Evolutionary conservation across 257 asterid species (phyloP).

Genomic region (Solanum chilense): DNA sequence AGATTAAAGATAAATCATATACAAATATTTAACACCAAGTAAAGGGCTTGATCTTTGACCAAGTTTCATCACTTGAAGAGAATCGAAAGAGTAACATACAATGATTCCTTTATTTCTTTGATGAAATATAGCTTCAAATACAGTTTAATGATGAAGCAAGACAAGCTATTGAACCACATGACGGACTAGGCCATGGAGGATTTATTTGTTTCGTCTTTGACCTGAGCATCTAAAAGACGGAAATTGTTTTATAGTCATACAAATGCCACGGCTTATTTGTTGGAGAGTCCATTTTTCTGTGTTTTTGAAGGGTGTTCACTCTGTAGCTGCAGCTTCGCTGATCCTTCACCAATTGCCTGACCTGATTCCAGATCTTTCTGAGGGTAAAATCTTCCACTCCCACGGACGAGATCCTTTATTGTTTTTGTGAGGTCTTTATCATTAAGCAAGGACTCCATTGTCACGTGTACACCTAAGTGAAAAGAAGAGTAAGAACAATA

Average conservation of each 20-base stretch:
- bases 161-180: neutral
- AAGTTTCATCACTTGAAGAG: neutral
- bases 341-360: slow-evolving; percentile 1
- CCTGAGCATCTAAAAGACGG: neutral
- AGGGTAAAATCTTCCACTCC: slow-evolving; percentile 72
- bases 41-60: neutral
- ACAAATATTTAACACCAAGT: neutral
- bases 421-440: slow-evolving; percentile 45
- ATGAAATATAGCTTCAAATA: neutral
- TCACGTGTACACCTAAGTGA: slow-evolving; percentile 70
- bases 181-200: neutral
- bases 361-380: slow-evolving; percentile 11
- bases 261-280: slow-evolving; percentile 17
- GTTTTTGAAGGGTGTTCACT: neutral
- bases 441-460: slow-evolving; percentile 70
- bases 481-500: neutral
- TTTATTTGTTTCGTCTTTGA: neutral
- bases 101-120: neutral
- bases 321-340: slow-evolving; percentile 16
- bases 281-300: slow-evolving; percentile 8
- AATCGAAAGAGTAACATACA: neutral
- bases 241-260: neutral
- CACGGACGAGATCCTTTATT: slow-evolving; percentile 51
- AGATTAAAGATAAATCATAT: too few species aligned
- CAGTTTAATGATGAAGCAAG: neutral